phyloP scores from a whole-genome alignment of 1,284 basidiomycete genomes.

The Heterobasidion parviporum region DNA sequence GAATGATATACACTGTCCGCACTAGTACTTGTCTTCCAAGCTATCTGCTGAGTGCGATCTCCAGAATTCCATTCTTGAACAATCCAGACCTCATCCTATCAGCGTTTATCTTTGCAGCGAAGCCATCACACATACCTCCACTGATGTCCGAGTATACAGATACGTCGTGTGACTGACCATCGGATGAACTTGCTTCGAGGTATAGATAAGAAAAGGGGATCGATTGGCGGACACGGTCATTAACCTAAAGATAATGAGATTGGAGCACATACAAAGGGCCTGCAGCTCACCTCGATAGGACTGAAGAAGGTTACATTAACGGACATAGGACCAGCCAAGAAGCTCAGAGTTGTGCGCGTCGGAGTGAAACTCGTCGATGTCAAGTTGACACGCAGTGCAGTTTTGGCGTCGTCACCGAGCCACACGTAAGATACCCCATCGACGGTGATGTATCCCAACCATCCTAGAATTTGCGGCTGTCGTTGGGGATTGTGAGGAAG shows the following conservation, averaged over 20 bases:
- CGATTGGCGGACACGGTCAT: conserved; percentile 24
- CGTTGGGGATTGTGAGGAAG: neutral
- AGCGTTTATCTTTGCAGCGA: neutral
- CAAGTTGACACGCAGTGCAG: conserved; percentile 7
- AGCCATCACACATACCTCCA: conserved; percentile 8
- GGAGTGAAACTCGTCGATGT: conserved; percentile 15
- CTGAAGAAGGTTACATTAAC: conserved; percentile 19
- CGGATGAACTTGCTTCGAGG: conserved; percentile 20
- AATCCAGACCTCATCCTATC: neutral
- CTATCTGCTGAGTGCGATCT: neutral
- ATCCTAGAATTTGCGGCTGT: conserved; percentile 6
- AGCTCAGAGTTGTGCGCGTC: conserved; percentile 15
- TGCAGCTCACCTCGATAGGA: conserved; percentile 19
- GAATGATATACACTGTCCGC: conserved; percentile 4
- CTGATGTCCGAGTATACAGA: conserved; percentile 27
- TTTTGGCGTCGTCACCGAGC: neutral
- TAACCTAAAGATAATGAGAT: conserved; percentile 13
- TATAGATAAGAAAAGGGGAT: conserved; percentile 24
- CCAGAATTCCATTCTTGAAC: conserved; percentile 11
- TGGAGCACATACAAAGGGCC: neutral
- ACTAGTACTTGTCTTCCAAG: neutral
- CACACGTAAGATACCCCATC: conserved; percentile 7
- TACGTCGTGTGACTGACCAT: conserved; percentile 22
- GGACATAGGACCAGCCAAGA: conserved; percentile 16
- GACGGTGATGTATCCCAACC: conserved; percentile 7